Conservation (phyloP, 345 rosid genomes). For the Crucihimalaya himalaica region DNA sequence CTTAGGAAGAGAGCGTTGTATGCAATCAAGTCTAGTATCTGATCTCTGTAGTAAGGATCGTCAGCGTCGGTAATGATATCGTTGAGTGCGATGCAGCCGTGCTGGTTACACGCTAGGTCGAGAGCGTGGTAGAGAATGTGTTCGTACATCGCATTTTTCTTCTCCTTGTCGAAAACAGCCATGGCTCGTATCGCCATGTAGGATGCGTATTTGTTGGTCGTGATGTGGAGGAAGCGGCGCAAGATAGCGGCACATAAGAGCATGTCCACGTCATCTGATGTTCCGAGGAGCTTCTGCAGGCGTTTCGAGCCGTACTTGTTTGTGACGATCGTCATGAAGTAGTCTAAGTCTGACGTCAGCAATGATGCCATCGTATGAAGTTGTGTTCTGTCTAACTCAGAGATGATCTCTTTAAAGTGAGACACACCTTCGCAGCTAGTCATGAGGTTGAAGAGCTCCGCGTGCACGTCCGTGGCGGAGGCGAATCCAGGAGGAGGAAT, state of each 20-base stretch:
- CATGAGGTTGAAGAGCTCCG: background rate
- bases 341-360: conserved; percentile 14
- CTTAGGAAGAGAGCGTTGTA: background rate
- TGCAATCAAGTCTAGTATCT: background rate
- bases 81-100: conserved; percentile 27
- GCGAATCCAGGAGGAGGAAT: conserved; percentile 18
- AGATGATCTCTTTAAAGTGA: background rate
- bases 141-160: background rate
- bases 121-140: background rate
- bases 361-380: background rate
- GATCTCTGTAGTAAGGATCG: conserved; percentile 1
- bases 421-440: background rate
- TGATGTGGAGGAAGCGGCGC: conserved; percentile 19
- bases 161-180: background rate
- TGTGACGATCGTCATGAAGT: conserved; percentile 1
- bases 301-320: conserved; percentile 18
- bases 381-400: background rate
- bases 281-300: conserved; percentile 24
- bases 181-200: conserved; percentile 31
- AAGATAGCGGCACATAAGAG: conserved; percentile 4
- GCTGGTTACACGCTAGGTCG: background rate
- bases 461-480: background rate
- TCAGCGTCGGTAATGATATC: background rate
- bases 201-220: conserved; percentile 21
- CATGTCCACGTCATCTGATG: conserved; percentile 14